A percentile compares a stretch with the other conserved stretches of the same genome.
These are phyloP conservation scores for Sequoia sempervirens DNA, from an alignment of 75 land plant species.

Conservation along the genomic window DNA sequence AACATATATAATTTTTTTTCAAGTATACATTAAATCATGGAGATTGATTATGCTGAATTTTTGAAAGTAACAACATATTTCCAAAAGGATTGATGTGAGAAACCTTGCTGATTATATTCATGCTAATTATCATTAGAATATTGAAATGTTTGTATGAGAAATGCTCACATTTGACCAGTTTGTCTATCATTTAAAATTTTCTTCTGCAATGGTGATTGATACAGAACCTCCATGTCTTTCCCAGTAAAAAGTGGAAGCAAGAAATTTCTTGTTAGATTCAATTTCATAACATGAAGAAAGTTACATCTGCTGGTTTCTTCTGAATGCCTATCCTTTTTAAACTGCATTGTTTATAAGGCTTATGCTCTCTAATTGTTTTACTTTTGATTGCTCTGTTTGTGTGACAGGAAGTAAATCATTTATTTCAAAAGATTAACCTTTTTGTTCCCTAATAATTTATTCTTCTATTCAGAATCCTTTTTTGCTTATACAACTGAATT, in stretches of 20 bases:
- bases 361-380: not conserved
- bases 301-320: not conserved
- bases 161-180: no score
- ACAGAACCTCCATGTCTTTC: not conserved
- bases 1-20: no score
- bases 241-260: not conserved
- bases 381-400: not conserved
- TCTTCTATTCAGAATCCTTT: not conserved
- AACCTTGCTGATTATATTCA: no score
- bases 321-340: not conserved
- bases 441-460: no score
- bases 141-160: no score
- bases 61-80: no score
- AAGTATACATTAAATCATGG: no score
- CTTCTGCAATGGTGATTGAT: not conserved
- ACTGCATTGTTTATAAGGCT: not conserved
- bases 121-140: no score
- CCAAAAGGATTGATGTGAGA: no score
- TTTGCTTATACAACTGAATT: not conserved
- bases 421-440: not conserved
- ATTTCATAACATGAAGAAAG: not conserved
- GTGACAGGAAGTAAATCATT: not conserved
- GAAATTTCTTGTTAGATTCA: not conserved
- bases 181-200: not conserved
- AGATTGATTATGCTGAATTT: no score